These are phyloP conservation scores for Venustampulla echinocandica DNA, from an alignment of 495 filamentous ascomycete genomes.

Conservation along the genomic window DNA sequence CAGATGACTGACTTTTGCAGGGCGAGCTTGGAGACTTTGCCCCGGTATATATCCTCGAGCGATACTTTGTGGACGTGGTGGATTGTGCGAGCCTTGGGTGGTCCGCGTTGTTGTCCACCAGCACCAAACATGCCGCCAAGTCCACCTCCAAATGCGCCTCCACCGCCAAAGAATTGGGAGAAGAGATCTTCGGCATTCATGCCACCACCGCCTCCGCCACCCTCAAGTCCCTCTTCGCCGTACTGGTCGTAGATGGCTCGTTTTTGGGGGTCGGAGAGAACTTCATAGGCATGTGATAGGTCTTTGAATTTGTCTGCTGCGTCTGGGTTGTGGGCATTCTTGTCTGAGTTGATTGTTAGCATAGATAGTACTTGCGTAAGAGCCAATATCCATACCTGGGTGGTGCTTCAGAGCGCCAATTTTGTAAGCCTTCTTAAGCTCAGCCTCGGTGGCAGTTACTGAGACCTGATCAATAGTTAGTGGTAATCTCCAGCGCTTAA, in stretches of 20 bases:
- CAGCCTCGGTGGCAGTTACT: constrained; percentile 61
- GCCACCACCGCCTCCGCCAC: constrained; percentile 66
- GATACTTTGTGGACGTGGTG: constrained; percentile 97
- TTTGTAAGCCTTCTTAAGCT: constrained; percentile 87
- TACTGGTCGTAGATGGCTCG: constrained; percentile 89
- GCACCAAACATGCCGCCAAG: constrained; percentile 81
- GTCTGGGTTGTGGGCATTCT: constrained; percentile 88
- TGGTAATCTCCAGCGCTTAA: neutral
- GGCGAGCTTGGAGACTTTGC: constrained; percentile 94
- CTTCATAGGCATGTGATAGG: constrained; percentile 88
- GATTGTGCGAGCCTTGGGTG: constrained; percentile 91
- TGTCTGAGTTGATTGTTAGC: constrained; percentile 55
- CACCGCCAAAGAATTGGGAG: constrained; percentile 94
- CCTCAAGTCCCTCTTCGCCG: constrained; percentile 92
- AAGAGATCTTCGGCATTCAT: constrained; percentile 98
- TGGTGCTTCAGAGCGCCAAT: constrained; percentile 84
- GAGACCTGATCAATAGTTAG: constrained; percentile 51
- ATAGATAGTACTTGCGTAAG: too few relatives aligned
- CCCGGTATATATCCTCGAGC: constrained; percentile 94
- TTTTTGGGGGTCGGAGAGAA: constrained; percentile 86
- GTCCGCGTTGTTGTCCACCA: constrained; percentile 74
- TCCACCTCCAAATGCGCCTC: constrained; percentile 48
- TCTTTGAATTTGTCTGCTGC: constrained; percentile 98
- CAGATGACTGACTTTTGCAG: constrained; percentile 97
- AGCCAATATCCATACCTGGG: constrained; percentile 57